Base-by-base conservation (phyloP, 108 stramenopile genomes). In the Nitzschia sp. region DNA sequence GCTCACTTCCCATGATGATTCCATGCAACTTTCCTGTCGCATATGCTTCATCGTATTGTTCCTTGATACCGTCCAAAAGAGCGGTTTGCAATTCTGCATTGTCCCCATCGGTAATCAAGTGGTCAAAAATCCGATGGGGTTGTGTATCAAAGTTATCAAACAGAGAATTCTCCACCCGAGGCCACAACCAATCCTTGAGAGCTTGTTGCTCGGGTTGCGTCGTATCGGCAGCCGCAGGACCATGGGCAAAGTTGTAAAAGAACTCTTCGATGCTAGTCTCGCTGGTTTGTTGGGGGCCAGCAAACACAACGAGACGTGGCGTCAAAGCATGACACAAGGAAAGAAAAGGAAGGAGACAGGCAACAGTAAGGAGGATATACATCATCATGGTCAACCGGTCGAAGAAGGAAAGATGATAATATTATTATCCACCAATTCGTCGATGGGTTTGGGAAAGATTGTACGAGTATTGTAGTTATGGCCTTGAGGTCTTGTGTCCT, bases 1-100 rank as follows among this genome's bases (percentile, higher is more conserved):
- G 41, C 40, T 58, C 51, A 14, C 39, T 44, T 53, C 70, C 70
- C 15, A 71, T 51, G 14, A 71, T 22, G 9, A 71, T 40, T 34
- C 69, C 69, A 34, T 59, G 19, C 20, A 54, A 54, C 12, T 22
- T 12, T 22, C 53, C 53, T 7, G 20, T 25, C 15, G 53, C 53
- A 15, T 54, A 15, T 25, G 20, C 24, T 12, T 15, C 53, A 12
- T 54, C 12, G 21, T 54, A 54, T 3, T 54, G 53, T 54, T 65
- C 64, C 8, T 51, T 22, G 24, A 65, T 26, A 34, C 37, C 64
- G 2, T 51, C 14, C 24, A 65, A 3, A 14, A 65, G 8, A 2
- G n/a, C 21, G 10, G 20, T 39, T 37, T 65, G 64, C 14, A 65
- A 17, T 34, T 48, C 48, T 39, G 2, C 2, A 38, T 65, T 22